These are phyloP conservation scores for Debaryomyces castellii DNA, from an alignment of 805 yeast genomes.

Conservation along the genomic window DNA sequence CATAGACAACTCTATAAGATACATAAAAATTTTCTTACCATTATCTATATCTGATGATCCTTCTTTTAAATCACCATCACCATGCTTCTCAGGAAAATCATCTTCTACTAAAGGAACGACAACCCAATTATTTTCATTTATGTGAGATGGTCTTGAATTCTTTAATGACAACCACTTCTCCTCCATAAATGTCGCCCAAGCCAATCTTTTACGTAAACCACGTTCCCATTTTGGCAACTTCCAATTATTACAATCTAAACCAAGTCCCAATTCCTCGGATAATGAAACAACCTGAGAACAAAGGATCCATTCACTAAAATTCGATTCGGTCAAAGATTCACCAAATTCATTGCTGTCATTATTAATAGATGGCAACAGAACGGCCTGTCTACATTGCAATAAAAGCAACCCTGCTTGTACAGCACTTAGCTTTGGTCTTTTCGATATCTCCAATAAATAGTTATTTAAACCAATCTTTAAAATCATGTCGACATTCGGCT, in stretches of 20 bases:
- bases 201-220: constrained; percentile 79
- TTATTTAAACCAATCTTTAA: constrained; percentile 56
- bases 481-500: constrained; percentile 65
- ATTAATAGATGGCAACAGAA: constrained; percentile 15
- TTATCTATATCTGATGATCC: constrained; percentile 69
- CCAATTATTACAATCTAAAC: constrained; percentile 90
- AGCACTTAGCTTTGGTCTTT: constrained; percentile 86
- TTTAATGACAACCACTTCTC: constrained; percentile 87
- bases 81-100: constrained; percentile 76
- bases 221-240: constrained; percentile 94
- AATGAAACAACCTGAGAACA: constrained; percentile 85
- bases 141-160: constrained; percentile 84
- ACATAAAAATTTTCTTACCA: constrained; percentile 68
- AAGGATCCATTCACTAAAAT: constrained; percentile 75
- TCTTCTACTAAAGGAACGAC: constrained; percentile 67
- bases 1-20: constrained; percentile 62
- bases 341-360: constrained; percentile 5
- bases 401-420: constrained; percentile 86
- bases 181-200: constrained; percentile 94
- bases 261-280: constrained; percentile 88
- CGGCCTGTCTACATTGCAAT: constrained; percentile 58
- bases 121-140: constrained; percentile 74
- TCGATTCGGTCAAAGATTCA: constrained; percentile 25
- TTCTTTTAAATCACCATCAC: constrained; percentile 49
- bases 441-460: constrained; percentile 72